Evolutionary conservation across 129 eudicot species (phyloP).

Genomic region (Flaveria robusta): DNA sequence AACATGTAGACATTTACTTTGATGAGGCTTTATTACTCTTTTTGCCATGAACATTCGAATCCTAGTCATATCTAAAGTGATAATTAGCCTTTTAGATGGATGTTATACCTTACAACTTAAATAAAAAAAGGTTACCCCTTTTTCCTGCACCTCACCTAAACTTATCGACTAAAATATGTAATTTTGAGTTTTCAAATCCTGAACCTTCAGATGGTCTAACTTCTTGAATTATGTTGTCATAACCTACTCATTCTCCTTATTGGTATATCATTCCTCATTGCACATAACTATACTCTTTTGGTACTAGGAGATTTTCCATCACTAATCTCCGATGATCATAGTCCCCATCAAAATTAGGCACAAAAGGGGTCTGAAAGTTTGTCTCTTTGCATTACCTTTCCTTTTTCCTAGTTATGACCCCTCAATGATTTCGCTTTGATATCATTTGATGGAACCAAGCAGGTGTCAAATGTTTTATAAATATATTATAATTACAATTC

Average conservation of each 20-base stretch:
- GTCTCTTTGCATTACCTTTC: background rate
- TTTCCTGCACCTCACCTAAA: background rate
- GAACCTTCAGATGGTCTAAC: background rate
- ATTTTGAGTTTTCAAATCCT: background rate
- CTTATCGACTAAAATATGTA: background rate
- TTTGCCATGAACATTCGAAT: too few relatives aligned
- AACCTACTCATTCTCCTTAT: background rate
- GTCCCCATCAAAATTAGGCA: background rate
- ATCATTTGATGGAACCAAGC: background rate
- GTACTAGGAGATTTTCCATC: background rate
- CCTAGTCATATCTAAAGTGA: too few relatives aligned
- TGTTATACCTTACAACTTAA: background rate
- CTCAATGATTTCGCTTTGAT: background rate
- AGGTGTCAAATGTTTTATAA: too few relatives aligned
- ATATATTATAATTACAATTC: too few relatives aligned
- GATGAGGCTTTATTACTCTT: too few relatives aligned
- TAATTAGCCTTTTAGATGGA: too few relatives aligned
- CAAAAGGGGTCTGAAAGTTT: background rate
- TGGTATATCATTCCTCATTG: background rate
- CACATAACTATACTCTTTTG: slow-evolving; percentile 9
- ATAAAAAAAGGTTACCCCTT: background rate
- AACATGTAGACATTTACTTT: too few relatives aligned
- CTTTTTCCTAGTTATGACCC: background rate
- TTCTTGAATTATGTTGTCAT: background rate
- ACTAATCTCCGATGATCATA: slow-evolving; percentile 1